Evolutionary conservation across 2,329 filamentous ascomycete genomes (phyloP), one percentile per base, ranked within the genome.

Genomic region (Coccinonectria pachysandricola): DNA sequence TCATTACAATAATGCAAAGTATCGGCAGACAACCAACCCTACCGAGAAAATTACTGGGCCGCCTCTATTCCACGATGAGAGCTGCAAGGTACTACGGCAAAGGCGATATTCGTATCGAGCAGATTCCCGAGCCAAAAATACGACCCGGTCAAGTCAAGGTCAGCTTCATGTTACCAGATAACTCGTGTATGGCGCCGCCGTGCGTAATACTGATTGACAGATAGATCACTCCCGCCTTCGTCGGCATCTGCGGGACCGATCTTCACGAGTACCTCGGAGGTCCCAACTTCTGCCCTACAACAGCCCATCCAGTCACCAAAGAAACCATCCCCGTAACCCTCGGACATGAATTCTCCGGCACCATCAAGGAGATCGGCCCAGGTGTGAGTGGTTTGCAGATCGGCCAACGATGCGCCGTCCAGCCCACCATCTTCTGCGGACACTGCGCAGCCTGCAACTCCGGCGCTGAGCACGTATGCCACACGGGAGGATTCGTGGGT

Each of bases 301-400:
- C 70, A 3, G 68, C 72, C 1, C 75, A 79, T 40, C 64, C 64
- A 2, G 49, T 78, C 12, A 79, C 73, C 0, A 56, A 62, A 16
- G 68, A 70, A 30, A 58, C 55, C 1, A 59, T 71, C 18, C 75
- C 74, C 4, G 59, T 78, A 7, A 73, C 64, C 0, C 56, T 79
- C 7, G 75, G 76, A 14, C 75, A 80, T 42, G 76, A 80, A 43
- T 75, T 79, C 48, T 68, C 64, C 4, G 75, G 75, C 8, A 61
- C 63, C 2, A 56, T 80, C 16, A 58, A 64, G 8, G 69, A 75
- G 37, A 52, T 79, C n/a, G 74, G 74, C 1, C 42, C 55, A 0
- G 59, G 53, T 1, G 64, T 73, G 2, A 49, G 42, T 0, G 46
- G 46, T 7, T 52, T 77, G 24, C 54, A 60, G 21, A 45, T 65